Evolutionary conservation across 176 grass and related monocot species (phyloP), one percentile per base, ranked within the genome.

Genomic region (Aechmea fasciata): DNA sequence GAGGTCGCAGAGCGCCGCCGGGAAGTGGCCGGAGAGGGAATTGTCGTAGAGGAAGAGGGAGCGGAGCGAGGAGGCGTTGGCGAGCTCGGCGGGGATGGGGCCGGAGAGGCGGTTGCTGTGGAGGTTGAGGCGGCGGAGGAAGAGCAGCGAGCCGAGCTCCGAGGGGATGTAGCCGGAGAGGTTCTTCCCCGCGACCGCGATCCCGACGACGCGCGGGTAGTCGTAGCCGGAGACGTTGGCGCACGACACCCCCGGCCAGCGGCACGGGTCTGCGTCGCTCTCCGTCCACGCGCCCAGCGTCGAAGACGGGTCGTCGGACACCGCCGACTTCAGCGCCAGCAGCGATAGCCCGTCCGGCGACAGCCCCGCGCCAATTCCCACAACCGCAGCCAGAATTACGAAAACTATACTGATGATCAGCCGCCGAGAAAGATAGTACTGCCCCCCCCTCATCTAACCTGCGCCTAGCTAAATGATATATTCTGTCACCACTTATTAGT

Each of bases 31-130:
- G 0, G 86, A 85, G 13, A 97, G 81, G 33, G 51, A 69, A 79
- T 97, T 97, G 19, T 63, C 75, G 78, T 97, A 87, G 41, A 97
- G 84, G 71, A 85, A 92, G 25, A 97, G 3, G 2, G 94, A 92
- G 87, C 83, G 94, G 17, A 97, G 94, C 1, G 89, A 93, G 10
- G 89, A 92, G 1, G 93, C 89, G 75, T 93, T 93, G 69, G 90
- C 82, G 11, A 97, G 81, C 12, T 78, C 71, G 0, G 81, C 49
- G 0, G 94, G 89, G 51, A 97, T 57, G 66, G 12, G 48, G n/a
- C 94, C 82, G 0, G 79, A 11, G 10, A 97, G 84, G 15, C 85
- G 87, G 74, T 97, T 97, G 9, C 75, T 87, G 13, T 97, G 94
- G 9, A 97, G 84, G 73, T 84, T 97, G 19, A 97, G 85, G 9